A percentile compares a stretch with the other conserved stretches of the same genome.
These are phyloP conservation scores for Trichomonascaceae sp. DNA, from an alignment of 1,139 yeast species.

Conservation along the genomic window DNA sequence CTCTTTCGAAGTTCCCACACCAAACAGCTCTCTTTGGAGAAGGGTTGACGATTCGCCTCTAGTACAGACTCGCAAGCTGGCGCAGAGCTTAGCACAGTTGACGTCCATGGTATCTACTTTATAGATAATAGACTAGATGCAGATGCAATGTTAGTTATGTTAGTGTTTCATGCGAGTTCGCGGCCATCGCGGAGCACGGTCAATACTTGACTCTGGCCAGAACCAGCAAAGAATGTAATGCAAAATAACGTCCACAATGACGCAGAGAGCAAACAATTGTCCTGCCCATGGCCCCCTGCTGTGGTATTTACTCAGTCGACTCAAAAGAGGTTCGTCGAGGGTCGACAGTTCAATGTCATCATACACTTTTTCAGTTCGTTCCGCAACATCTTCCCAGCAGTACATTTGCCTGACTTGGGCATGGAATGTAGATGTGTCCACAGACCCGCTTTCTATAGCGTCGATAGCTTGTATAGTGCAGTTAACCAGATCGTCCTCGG, in stretches of 20 bases:
- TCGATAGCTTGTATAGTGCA: constrained; percentile 57
- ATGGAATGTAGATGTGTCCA: constrained; percentile 70
- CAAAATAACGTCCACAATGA: constrained; percentile 65
- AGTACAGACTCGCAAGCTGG: too few species aligned
- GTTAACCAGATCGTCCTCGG: constrained; percentile 64
- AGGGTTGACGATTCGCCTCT: too few species aligned
- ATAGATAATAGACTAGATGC: too few species aligned
- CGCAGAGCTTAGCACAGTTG: too few species aligned
- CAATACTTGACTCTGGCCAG: constrained; percentile 58
- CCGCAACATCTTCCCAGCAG: constrained; percentile 86
- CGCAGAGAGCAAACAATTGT: constrained; percentile 60
- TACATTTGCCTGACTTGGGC: constrained; percentile 69
- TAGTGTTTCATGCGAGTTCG: too few species aligned
- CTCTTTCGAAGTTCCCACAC: too few species aligned
- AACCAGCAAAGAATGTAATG: constrained; percentile 51
- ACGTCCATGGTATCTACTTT: too few species aligned
- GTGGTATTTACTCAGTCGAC: constrained; percentile 47
- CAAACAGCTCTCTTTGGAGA: too few species aligned
- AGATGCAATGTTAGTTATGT: too few species aligned
- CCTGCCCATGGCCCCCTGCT: constrained; percentile 80
- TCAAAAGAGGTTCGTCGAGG: constrained; percentile 37
- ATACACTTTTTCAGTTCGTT: constrained; percentile 74
- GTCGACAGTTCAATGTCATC: constrained; percentile 30
- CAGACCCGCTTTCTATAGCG: constrained; percentile 39
- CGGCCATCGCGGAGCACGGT: constrained; percentile 72